A percentile compares a stretch with the other conserved stretches of the same genome.
These are phyloP conservation scores for Thalia dealbata DNA, from an alignment of 176 grass and related monocot genomes.

Conservation along the genomic window DNA sequence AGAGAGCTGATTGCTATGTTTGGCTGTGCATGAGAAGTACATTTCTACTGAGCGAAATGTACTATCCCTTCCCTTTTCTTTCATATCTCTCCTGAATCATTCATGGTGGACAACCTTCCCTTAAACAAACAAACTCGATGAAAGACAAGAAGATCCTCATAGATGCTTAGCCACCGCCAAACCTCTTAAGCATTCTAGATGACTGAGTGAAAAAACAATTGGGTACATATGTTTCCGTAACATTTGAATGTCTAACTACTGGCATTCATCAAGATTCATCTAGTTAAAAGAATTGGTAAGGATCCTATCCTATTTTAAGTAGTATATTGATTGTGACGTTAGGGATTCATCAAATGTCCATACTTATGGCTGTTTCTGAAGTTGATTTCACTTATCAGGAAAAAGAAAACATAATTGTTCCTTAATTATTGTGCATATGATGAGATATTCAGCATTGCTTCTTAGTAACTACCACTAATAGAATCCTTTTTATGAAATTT, in stretches of 20 bases:
- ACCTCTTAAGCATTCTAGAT: background rate
- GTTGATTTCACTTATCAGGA: background rate
- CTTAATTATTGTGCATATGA: too few relatives aligned
- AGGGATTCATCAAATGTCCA: background rate
- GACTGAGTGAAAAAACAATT: background rate
- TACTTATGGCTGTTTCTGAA: background rate
- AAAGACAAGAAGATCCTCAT: too few relatives aligned
- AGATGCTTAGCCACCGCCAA: too few relatives aligned
- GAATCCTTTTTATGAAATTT: background rate
- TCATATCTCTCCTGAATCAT: too few relatives aligned
- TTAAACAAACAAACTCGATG: too few relatives aligned
- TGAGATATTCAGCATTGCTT: background rate
- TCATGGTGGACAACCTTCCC: too few relatives aligned
- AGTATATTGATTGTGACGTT: background rate
- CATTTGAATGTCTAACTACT: too few relatives aligned
- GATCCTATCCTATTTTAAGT: background rate
- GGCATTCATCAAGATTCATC: too few relatives aligned
- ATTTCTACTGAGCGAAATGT: too few relatives aligned
- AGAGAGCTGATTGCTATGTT: background rate
- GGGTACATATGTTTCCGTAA: background rate
- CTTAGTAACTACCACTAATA: background rate
- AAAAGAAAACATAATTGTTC: background rate
- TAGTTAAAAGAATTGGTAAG: background rate
- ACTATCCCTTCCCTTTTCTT: too few relatives aligned
- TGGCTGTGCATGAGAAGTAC: background rate